Conservation (phyloP, 164 flowering plant species). For the Magnolia changhungtana region DNA sequence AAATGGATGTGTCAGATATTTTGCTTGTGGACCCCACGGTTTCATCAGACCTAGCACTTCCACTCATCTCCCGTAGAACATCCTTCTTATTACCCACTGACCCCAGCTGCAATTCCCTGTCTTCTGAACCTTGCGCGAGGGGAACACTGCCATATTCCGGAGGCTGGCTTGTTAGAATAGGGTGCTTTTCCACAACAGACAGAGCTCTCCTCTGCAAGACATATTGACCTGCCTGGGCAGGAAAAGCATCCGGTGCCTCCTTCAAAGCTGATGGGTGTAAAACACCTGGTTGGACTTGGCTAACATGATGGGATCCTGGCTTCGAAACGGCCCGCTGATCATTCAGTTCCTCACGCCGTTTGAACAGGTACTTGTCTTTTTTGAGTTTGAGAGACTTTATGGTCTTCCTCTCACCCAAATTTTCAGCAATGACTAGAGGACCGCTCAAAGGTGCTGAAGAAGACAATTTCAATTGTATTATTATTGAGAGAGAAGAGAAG, state of each 20-base stretch:
- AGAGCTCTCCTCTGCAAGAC: conserved; percentile 56
- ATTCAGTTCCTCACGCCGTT: conserved; percentile 64
- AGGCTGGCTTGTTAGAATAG: conserved; percentile 20
- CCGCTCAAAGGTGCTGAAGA: conserved; percentile 91
- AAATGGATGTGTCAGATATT: not conserved
- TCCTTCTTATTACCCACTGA: conserved; percentile 14
- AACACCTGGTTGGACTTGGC: conserved; percentile 28
- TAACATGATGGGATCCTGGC: conserved; percentile 8
- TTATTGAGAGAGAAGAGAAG: not conserved
- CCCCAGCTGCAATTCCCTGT: conserved; percentile 14
- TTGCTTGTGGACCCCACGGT: not conserved
- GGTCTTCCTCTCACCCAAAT: conserved; percentile 61
- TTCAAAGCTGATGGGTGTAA: conserved; percentile 18
- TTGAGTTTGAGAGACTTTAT: conserved; percentile 54
- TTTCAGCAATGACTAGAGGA: conserved; percentile 83
- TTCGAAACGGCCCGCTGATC: conserved; percentile 14
- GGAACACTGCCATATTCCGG: conserved; percentile 5
- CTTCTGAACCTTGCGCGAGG: conserved; percentile 7
- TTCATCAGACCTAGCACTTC: conserved; percentile 1
- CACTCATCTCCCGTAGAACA: conserved; percentile 7
- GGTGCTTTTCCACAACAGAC: conserved; percentile 15
- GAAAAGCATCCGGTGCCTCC: conserved; percentile 23
- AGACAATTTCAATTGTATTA: conserved; percentile 4
- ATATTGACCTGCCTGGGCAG: conserved; percentile 38
- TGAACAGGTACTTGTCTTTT: conserved; percentile 72